Evolutionary conservation across 495 filamentous ascomycete species (phyloP).

Genomic region (Daldinia vernicosa): DNA sequence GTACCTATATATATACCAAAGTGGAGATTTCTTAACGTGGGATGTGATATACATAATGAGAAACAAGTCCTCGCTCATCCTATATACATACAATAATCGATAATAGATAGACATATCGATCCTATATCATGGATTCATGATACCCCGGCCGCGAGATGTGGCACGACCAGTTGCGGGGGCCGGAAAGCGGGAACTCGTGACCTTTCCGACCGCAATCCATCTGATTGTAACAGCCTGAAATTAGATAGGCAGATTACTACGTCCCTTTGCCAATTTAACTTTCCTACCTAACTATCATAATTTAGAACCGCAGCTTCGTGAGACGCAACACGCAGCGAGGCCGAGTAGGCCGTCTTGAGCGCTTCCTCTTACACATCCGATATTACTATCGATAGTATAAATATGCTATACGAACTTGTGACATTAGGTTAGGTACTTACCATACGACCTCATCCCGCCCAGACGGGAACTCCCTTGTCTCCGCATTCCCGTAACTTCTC

Average conservation of each 20-base stretch:
- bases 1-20: neutral
- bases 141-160: constrained; percentile 14
- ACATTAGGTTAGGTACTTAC: neutral
- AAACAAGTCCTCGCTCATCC: neutral
- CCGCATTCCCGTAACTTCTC: neutral
- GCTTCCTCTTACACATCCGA: neutral
- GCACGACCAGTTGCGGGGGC: constrained; percentile 14
- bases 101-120: neutral
- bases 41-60: neutral
- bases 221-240: constrained; percentile 16
- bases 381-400: neutral
- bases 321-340: neutral
- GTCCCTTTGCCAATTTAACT: neutral
- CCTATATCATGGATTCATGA: neutral
- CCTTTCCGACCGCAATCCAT: constrained; percentile 12
- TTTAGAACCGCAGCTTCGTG: neutral
- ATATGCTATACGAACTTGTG: neutral
- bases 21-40: neutral
- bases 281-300: neutral
- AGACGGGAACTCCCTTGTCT: constrained; percentile 29
- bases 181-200: constrained; percentile 23
- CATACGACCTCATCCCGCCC: neutral
- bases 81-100: constrained; percentile 7
- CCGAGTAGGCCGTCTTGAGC: neutral
- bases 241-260: constrained; percentile 22